A percentile compares a stretch with the other conserved stretches of the same genome.
Evolutionary conservation across 2,329 filamentous ascomycete genomes (phyloP).

Genomic region (Fusarium sp.): DNA sequence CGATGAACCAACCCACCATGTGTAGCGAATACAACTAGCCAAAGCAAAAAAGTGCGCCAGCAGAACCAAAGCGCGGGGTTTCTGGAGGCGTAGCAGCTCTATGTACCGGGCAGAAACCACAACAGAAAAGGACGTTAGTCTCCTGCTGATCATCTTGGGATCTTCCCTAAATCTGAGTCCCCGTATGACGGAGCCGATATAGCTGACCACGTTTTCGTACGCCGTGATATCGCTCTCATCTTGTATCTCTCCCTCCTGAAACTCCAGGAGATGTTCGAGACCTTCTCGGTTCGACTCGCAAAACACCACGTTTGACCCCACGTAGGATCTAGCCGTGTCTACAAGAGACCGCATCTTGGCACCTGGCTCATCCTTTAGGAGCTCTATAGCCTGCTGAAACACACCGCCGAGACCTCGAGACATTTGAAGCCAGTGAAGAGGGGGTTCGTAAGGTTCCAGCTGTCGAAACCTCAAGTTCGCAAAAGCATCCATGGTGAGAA

Average conservation of each 20-base stretch:
- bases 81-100: constrained; percentile 27
- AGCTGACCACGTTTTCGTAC: constrained; percentile 30
- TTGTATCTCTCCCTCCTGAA: constrained; percentile 4
- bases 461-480: constrained; percentile 29
- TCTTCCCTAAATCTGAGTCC: constrained; percentile 27
- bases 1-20: constrained; percentile 29
- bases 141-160: constrained; percentile 23
- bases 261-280: constrained; percentile 27
- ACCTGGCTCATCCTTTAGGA: constrained; percentile 20
- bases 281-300: constrained; percentile 9
- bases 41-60: constrained; percentile 43
- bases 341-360: constrained; percentile 32
- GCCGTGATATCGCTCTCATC: constrained; percentile 23
- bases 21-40: constrained; percentile 15
- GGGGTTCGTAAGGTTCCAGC: constrained; percentile 40
- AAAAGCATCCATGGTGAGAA: constrained; percentile 40
- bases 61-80: constrained; percentile 38
- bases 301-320: background rate
- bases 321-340: constrained; percentile 9
- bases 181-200: constrained; percentile 30
- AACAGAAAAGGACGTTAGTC: constrained; percentile 36
- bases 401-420: constrained; percentile 38
- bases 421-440: constrained; percentile 42
- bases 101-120: constrained; percentile 34
- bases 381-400: constrained; percentile 19